Evolutionary conservation across 2,329 filamentous ascomycete genomes (phyloP), one percentile per base, ranked within the genome.

Genomic region (Fusarium hainanense): DNA sequence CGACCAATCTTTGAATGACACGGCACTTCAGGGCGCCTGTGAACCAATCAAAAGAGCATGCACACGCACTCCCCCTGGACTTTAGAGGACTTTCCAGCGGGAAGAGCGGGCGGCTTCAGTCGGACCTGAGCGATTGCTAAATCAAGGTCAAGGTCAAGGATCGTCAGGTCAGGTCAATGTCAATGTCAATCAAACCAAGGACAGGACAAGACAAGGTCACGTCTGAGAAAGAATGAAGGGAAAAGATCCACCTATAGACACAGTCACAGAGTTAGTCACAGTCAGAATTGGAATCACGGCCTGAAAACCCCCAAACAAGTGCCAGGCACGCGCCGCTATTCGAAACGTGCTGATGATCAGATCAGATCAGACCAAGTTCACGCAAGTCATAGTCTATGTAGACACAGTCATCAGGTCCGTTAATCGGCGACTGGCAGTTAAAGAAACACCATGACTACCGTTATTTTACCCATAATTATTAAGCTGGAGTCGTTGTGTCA

Each of bases 1-100:
- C 50, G 47, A 54, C 63, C 69, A 74, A 69, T 72, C 51, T 66
- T 71, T 52, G 68, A 63, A 59, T 58, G 70, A 74, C 72, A 73
- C 63, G 70, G 68, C 66, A 71, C 47, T 71, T 66, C 44, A 41
- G 50, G 58, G 32, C 47, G 49, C 34, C 46, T 61, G 43, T 69
- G 44, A 63, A 21, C 72, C 72, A 74, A 73, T 74, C 56, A 73
- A 52, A 27, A 34, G 46, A 20, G 54, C 64, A 72, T 69, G 49
- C 52, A 58, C 56, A 58, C 47, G 62, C 47, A 66, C 63, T 37
- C 58, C 62, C 66, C 32, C 47, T 23, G 18, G 2, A 7, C 18
- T 34, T 18, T 51, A 34, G 30, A 50, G 34, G 25, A 41, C n/a
- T 51, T 27, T 58, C 28, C 34, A 14, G 21, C 54, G 60, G 65